phyloP scores from a whole-genome alignment of 441 rosid genomes.

The Geranium incanum region DNA sequence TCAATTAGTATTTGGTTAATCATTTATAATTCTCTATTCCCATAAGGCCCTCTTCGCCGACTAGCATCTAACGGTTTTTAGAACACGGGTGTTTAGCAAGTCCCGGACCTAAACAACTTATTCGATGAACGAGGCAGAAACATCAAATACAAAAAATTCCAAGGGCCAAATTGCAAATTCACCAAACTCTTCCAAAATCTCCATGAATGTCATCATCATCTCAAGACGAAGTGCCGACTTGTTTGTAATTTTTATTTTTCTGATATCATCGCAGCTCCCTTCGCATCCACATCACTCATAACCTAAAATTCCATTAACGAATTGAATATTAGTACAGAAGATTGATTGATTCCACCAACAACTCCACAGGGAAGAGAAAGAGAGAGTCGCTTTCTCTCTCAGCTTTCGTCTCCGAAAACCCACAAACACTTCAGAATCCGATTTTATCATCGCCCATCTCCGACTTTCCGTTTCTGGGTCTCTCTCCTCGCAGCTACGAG shows the following conservation, averaged over 20 bases:
- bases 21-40: too few species aligned
- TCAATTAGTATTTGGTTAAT: too few species aligned
- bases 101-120: too few species aligned
- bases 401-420: constrained; percentile 27
- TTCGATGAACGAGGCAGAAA: background rate
- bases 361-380: background rate
- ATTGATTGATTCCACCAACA: constrained; percentile 1
- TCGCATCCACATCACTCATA: background rate
- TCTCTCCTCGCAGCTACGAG: background rate
- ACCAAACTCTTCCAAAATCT: background rate
- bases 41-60: too few species aligned
- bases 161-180: background rate
- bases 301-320: background rate
- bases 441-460: constrained; percentile 8
- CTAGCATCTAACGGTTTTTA: too few species aligned
- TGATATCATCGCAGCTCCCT: background rate
- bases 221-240: background rate
- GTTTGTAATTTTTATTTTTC: background rate
- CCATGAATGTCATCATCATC: background rate
- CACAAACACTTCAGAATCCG: constrained; percentile 11
- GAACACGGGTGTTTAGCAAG: too few species aligned
- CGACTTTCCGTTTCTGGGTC: background rate
- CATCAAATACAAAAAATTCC: too few species aligned
- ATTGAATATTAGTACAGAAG: background rate
- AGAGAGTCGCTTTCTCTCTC: constrained; percentile 22